Base-by-base conservation (phyloP, 768 basidiomycete species). In the Mycena amicta region DNA sequence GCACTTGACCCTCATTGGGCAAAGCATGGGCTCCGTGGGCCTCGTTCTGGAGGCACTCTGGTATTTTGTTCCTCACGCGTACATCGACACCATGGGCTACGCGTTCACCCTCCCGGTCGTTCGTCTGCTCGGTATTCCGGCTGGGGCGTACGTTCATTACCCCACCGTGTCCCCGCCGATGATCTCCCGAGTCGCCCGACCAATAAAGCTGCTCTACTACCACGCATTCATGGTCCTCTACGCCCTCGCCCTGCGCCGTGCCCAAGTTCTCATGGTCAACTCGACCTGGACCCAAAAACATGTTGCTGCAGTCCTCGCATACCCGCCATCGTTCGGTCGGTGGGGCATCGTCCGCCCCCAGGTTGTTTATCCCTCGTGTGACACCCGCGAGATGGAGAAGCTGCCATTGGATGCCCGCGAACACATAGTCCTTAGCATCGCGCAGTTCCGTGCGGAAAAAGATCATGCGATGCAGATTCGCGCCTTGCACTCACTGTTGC, bases 71-170 rank as follows among this genome's bases (percentile, higher is more conserved):
- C 95, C 95, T 2, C 93, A 98, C 72, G 76, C 96, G 1, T 99
- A 87, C 74, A 90, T 99, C 33, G 96, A 99, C 70, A 93, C 95
- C 0, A 98, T 98, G 95, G 97, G 97, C 27, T 97, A 95, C 66
- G 94, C 95, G 0, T 98, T 98, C 69, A 93, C 93, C 2, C 94
- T 92, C 71, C 93, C 89, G 18, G 75, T 90, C 28, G 87, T 95
- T 6, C 74, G 83, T 0, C 72, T 85, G 52, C 67, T 96, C 2
- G 80, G 84, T 16, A 80, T 93, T 39, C 87, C 91, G 2, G 81
- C 96, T 23, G 94, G 90, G 8, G 90, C 94, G 27, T 99, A 98
- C 66, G 85, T 94, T 11, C 97, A 99, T 72, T 99, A 97, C 68
- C 97, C 97, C 1, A 97, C 92, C 5, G 96, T 99, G 69, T 94